Base-by-base conservation (phyloP, 306 rosid genomes). In the Urtica urens region DNA sequence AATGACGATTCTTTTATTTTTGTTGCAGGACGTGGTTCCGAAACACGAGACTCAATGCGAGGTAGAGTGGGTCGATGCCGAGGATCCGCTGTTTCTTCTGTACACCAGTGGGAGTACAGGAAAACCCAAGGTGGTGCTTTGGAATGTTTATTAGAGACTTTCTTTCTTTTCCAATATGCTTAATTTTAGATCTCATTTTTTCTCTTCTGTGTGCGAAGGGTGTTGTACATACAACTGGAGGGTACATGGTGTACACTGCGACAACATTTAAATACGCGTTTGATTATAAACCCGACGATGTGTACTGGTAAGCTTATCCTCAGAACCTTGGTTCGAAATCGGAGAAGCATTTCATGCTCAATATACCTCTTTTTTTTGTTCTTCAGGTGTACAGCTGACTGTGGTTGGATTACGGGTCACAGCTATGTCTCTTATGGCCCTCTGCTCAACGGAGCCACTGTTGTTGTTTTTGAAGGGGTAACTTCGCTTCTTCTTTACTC, bases 391-490 rank as follows among this genome's bases (percentile, higher is more conserved):
- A 79, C 96, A 28, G 99, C 99, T 59, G 99, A 92, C 62, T 92
- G 99, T 79, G 99, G 99, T 69, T 92, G 99, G 99, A 82, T 92
- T 59, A 92, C 96, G 18, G 99, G 99, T 67, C 99, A 92, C 68
- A 90, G 99, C 73, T 90, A 90, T 63, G 96, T 90, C 60, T 75
- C 96, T 45, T 90, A 90, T 51, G 99, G 99, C 66, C 99, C 95
- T 28, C 58, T 90, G 65, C 85, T 90, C 59, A 90, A 90, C 72
- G 99, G 95, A 60, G 78, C 99, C 52, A 62, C 78, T 52, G 65
- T 49, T 52, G 29, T 85, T 39, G 66, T 90, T 65, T 85, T 3
- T 52, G 99, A 90, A 78, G 99, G 99, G 99, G 99, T 90, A 81
- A 68, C 38, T 23, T 40, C n/a, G n/a, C n/a, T n/a, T n/a, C n/a